Base-by-base conservation (phyloP, 805 yeast genomes). In the Tetrapisispora namnaoensis region DNA sequence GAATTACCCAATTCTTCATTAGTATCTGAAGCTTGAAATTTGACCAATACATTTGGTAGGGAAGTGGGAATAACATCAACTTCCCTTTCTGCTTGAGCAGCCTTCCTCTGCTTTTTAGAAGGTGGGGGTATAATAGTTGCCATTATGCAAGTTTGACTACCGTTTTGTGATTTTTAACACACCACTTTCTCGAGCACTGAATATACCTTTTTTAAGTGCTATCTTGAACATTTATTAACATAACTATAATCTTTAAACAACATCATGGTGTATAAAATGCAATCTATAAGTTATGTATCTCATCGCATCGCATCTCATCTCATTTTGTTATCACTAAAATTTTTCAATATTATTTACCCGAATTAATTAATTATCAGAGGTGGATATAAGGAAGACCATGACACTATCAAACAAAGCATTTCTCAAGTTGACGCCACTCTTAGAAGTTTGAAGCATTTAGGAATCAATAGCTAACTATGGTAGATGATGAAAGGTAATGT, bases 91-190 rank as follows among this genome's bases (percentile, higher is more conserved):
- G 78, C 74, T 63, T 89, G 97, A 4, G 95, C 95, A 53, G 76
- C 86, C 62, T 80, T 79, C 66, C 77, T 86, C 63, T 87, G 95
- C 62, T 81, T 86, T 66, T 93, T 91, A 1, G 95, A 83, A 20
- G 86, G 95, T 38, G 97, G 98, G 24, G 99, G 99, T 43, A 93
- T 67, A 41, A 87, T 73, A 0, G 98, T 93, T 46, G 98, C 93
- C 98, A 91, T 90, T 37, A 8, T 51, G 13, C 16, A 8, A 24
- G 28, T 24, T 24, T 24, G 8, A 8, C 28, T 24, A 24, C 8
- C 8, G 28, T 24, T 24, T 8, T 24, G 8, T 24, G 28, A 8
- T 24, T 24, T 24, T 24, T 24, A 8, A 4, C 28, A 24, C 28
- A 24, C 4, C 4, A 24, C 28, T 24, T 6, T 24, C 28, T 24